Evolutionary conservation across 306 rosid genomes (phyloP).

Genomic region (Dryas octopetala): DNA sequence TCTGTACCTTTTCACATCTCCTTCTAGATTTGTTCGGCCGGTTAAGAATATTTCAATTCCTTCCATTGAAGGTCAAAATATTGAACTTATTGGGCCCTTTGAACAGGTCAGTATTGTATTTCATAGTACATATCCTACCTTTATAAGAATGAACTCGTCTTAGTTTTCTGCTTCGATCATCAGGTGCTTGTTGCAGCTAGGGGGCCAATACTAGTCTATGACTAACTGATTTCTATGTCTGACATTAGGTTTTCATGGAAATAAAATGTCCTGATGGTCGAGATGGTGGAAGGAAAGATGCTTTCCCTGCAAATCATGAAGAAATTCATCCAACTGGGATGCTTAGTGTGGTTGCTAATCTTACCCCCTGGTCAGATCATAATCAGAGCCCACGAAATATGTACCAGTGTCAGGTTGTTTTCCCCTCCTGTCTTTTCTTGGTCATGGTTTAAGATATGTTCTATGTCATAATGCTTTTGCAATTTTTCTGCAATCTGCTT

Average conservation of each 20-base stretch:
- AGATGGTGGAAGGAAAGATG: slow-evolving; percentile 83
- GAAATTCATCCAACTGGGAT: slow-evolving; percentile 97
- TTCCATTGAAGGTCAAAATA: slow-evolving; percentile 47
- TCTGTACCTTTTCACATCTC: slow-evolving; percentile 69
- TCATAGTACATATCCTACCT: slow-evolving; percentile 8
- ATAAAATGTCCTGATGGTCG: slow-evolving; percentile 92
- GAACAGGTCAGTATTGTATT: slow-evolving; percentile 64
- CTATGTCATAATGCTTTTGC: slow-evolving; percentile 1
- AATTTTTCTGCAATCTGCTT: slow-evolving; percentile 12
- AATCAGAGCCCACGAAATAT: slow-evolving; percentile 98
- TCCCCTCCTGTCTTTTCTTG: slow-evolving; percentile 9
- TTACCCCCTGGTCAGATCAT: slow-evolving; percentile 97
- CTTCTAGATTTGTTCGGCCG: slow-evolving; percentile 89
- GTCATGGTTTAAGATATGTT: not conserved
- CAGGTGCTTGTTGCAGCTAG: not conserved
- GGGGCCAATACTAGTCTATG: not conserved
- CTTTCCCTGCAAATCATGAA: slow-evolving; percentile 90
- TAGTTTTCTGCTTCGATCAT: slow-evolving; percentile 14
- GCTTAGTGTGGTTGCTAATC: slow-evolving; percentile 95
- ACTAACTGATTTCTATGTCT: slow-evolving; percentile 9
- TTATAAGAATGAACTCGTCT: not conserved
- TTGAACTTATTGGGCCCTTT: slow-evolving; percentile 93
- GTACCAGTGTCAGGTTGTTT: slow-evolving; percentile 96
- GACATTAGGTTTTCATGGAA: slow-evolving; percentile 81
- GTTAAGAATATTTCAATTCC: slow-evolving; percentile 70